Percentiles rank a stretch among this genome's conserved stretches.
Conservation (phyloP, 192 early-diverging fungal genomes). For the Backusella circina region DNA sequence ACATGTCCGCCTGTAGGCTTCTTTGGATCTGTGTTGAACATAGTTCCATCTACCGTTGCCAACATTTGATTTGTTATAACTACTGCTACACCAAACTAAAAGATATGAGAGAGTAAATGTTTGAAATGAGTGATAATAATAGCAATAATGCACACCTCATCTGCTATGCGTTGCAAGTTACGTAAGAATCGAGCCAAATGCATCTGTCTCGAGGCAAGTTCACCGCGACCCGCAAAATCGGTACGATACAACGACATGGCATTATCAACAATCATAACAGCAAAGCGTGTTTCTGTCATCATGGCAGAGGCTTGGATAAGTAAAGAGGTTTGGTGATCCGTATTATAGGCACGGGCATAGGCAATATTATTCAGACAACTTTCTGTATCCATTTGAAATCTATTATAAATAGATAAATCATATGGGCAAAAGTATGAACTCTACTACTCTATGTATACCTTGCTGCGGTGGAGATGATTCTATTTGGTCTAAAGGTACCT, state of each 20-base stretch:
- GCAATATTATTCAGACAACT: conserved; percentile 95
- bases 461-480: conserved; percentile 80
- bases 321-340: conserved; percentile 90
- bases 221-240: conserved; percentile 95
- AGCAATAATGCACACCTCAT: conserved; percentile 49
- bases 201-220: conserved; percentile 92
- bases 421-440: too few species aligned
- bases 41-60: conserved; percentile 84
- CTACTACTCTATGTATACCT: too few species aligned
- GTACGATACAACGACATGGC: conserved; percentile 92
- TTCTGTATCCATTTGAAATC: conserved; percentile 65
- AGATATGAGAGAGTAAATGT: not conserved
- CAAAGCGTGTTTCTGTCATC: conserved; percentile 84
- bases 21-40: conserved; percentile 85
- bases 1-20: conserved; percentile 99
- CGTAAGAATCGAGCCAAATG: conserved; percentile 91
- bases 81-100: conserved; percentile 94
- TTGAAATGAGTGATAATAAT: not conserved
- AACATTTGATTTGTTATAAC: conserved; percentile 99
- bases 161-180: conserved; percentile 79
- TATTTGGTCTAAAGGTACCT: conserved; percentile 92
- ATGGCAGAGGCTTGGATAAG: conserved; percentile 82
- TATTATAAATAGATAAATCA: not conserved
- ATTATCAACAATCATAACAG: conserved; percentile 88
- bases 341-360: conserved; percentile 90